A percentile compares a stretch with the other conserved stretches of the same genome.
phyloP scores from a whole-genome alignment of 2,329 filamentous ascomycete species.

The Fusarium vanettenii region DNA sequence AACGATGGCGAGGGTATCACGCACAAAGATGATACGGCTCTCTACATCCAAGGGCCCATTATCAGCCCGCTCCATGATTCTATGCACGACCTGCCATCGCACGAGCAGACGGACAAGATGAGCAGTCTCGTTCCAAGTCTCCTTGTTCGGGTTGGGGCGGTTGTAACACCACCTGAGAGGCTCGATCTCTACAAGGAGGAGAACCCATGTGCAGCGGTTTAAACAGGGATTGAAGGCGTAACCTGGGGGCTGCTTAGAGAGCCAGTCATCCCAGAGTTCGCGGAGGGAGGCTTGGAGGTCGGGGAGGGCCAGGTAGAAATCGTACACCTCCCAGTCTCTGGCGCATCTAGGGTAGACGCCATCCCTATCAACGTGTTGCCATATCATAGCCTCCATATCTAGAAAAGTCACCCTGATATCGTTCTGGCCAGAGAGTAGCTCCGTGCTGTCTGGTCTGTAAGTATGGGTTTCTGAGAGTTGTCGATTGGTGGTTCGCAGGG shows the following conservation, averaged over 20 bases:
- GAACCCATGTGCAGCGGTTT: background rate
- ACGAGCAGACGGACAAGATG: constrained; percentile 15
- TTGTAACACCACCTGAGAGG: constrained; percentile 11
- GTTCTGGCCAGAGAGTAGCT: background rate
- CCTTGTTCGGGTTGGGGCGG: constrained; percentile 13
- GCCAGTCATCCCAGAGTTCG: constrained; percentile 19
- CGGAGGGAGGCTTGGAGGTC: background rate
- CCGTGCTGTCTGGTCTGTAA: background rate
- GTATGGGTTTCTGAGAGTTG: too few relatives aligned
- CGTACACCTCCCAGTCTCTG: background rate
- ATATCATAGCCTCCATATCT: background rate
- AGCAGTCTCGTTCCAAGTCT: constrained; percentile 3
- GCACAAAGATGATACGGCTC: background rate
- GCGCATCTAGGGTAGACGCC: background rate
- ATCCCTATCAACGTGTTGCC: background rate
- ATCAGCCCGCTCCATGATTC: background rate
- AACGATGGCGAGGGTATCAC: background rate
- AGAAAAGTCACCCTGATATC: background rate
- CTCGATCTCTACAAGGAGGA: background rate
- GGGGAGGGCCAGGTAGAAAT: background rate
- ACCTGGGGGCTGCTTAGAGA: background rate
- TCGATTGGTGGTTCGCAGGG: background rate
- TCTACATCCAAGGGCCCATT: background rate
- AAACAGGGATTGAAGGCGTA: background rate
- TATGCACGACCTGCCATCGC: background rate